Evolutionary conservation across 495 filamentous ascomycete species (phyloP).

Genomic region (Acidiella bohemica): DNA sequence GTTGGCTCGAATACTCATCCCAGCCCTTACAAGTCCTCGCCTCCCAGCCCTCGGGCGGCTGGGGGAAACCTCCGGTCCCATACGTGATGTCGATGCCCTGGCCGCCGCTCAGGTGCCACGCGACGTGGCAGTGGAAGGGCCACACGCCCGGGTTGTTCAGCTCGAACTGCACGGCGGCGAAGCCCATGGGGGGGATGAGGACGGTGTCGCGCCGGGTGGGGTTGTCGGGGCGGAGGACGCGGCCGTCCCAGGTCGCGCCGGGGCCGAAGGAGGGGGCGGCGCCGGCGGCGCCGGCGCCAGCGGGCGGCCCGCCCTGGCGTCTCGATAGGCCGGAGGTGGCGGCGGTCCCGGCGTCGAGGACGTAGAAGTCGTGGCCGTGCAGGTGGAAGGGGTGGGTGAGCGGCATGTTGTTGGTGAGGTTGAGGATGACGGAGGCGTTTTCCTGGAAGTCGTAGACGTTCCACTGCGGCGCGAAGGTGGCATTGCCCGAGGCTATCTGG

Average conservation of each 20-base stretch:
- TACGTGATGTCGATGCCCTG: conserved; percentile 15
- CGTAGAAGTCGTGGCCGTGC: conserved; percentile 22
- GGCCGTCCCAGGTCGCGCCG: conserved; percentile 16
- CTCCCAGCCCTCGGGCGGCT: conserved; percentile 7
- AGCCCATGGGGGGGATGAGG: conserved; percentile 15
- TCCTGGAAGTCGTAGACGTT: conserved; percentile 19
- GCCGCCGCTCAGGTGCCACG: conserved; percentile 20
- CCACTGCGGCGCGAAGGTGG: conserved; percentile 14
- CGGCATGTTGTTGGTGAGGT: conserved; percentile 16
- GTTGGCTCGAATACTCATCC: conserved; percentile 4
- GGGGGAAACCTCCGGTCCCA: conserved; percentile 1
- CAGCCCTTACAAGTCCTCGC: conserved; percentile 15
- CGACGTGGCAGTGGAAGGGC: conserved; percentile 22
- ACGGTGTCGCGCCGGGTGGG: conserved; percentile 17
- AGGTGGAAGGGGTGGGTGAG: conserved; percentile 20
- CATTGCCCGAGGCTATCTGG: conserved; percentile 10
- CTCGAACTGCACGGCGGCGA: conserved; percentile 18
- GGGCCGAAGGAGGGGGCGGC: conserved; percentile 2
- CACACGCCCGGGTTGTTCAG: conserved; percentile 20
- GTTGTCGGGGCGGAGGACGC: conserved; percentile 15
- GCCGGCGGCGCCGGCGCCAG: conserved; percentile 1
- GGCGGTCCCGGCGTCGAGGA: conserved; percentile 14
- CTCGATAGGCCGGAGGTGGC: not conserved
- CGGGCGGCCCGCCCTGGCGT: not conserved
- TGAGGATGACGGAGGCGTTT: conserved; percentile 11